These are phyloP conservation scores for Yueomyces sp. DNA, from an alignment of 805 yeast species.

Conservation along the genomic window DNA sequence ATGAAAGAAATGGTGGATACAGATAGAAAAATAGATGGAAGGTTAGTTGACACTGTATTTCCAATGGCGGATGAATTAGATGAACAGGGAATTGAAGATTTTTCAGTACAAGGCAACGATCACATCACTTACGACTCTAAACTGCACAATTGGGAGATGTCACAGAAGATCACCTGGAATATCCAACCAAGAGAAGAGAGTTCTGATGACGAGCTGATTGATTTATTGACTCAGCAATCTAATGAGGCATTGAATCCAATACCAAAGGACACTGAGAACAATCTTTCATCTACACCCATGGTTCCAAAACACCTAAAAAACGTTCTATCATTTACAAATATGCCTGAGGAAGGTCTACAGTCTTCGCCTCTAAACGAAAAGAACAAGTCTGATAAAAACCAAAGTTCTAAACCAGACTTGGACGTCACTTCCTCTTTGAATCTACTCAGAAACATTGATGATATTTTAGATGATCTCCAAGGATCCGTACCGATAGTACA, in stretches of 20 bases:
- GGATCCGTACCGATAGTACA: slow-evolving; percentile 4
- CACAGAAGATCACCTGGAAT: slow-evolving; percentile 23
- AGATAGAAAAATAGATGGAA: too few species aligned
- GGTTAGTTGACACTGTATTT: too few species aligned
- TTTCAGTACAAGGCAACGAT: too few species aligned
- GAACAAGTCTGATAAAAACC: not conserved
- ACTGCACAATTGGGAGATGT: too few species aligned
- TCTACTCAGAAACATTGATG: slow-evolving; percentile 18
- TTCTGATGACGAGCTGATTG: slow-evolving; percentile 1
- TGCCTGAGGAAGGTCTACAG: slow-evolving; percentile 6
- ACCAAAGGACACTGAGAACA: slow-evolving; percentile 4
- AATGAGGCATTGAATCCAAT: slow-evolving; percentile 7
- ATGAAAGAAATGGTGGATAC: too few species aligned
- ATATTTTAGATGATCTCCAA: slow-evolving; percentile 18
- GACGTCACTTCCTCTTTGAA: not conserved
- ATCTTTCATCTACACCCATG: slow-evolving; percentile 21
- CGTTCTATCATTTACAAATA: slow-evolving; percentile 15
- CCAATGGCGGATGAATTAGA: too few species aligned
- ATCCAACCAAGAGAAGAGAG: slow-evolving; percentile 14
- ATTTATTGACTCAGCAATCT: slow-evolving; percentile 8
- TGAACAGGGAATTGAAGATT: too few species aligned
- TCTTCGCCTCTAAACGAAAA: not conserved
- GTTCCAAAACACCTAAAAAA: slow-evolving; percentile 15
- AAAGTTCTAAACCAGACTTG: not conserved
- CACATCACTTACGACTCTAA: too few species aligned